These are phyloP conservation scores for Calvatia gigantea DNA, from an alignment of 768 basidiomycete genomes.

Conservation along the genomic window DNA sequence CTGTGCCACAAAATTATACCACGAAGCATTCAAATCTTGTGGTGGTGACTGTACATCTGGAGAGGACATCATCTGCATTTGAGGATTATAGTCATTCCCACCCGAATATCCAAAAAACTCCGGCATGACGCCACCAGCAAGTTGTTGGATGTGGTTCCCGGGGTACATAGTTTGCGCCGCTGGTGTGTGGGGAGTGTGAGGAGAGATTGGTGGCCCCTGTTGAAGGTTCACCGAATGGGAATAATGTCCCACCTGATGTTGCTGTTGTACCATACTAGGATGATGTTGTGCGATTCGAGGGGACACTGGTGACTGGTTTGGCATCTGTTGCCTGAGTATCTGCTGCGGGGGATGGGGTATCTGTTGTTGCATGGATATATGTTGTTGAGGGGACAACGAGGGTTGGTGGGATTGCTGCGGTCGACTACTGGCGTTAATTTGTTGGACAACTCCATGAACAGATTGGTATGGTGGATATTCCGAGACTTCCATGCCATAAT, in stretches of 20 bases:
- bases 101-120: constrained; percentile 29
- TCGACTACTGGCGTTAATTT: constrained; percentile 8
- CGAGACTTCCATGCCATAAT: constrained; percentile 19
- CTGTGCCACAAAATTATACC: constrained; percentile 47
- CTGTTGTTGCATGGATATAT: constrained; percentile 17
- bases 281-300: constrained; percentile 6
- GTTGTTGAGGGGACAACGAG: constrained; percentile 8
- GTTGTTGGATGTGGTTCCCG: constrained; percentile 9
- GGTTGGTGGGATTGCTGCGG: constrained; percentile 12
- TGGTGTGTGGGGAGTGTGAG: not conserved
- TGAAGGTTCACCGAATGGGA: constrained; percentile 12
- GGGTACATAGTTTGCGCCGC: constrained; percentile 2
- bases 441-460: constrained; percentile 6
- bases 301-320: not conserved
- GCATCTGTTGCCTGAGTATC: not conserved
- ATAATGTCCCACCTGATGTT: constrained; percentile 21
- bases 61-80: constrained; percentile 25
- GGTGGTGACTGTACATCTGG: constrained; percentile 20
- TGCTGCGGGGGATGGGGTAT: constrained; percentile 18
- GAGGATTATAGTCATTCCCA: constrained; percentile 16
- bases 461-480: constrained; percentile 8
- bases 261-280: constrained; percentile 10
- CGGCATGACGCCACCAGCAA: constrained; percentile 17
- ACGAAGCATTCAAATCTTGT: constrained; percentile 37
- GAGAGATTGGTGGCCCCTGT: constrained; percentile 8